phyloP scores from a whole-genome alignment of 306 rosid species.

The Malus sylvestris region DNA sequence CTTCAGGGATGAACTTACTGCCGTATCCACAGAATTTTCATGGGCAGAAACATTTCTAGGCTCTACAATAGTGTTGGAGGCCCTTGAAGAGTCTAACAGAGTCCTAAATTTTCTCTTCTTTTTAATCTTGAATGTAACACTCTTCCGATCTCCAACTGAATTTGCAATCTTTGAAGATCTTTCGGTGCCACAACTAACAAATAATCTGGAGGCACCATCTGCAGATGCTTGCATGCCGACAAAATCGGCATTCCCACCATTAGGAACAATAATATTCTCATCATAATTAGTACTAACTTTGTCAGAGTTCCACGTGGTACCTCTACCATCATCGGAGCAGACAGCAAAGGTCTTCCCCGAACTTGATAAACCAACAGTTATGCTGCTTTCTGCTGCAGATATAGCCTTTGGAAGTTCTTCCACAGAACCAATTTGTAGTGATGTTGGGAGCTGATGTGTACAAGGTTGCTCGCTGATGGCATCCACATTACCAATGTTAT shows the following conservation, averaged over 20 bases:
- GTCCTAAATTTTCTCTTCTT: constrained; percentile 33
- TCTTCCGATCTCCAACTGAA: constrained; percentile 31
- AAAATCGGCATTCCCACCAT: constrained; percentile 16
- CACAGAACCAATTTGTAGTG: constrained; percentile 16
- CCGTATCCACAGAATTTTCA: constrained; percentile 29
- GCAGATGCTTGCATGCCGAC: constrained; percentile 22
- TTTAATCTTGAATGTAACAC: constrained; percentile 23
- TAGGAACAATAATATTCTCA: constrained; percentile 26
- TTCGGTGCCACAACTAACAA: constrained; percentile 31
- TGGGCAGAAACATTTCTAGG: constrained; percentile 19
- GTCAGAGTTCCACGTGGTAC: constrained; percentile 26
- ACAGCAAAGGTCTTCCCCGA: constrained; percentile 26
- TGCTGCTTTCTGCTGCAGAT: constrained; percentile 24
- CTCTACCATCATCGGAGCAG: constrained; percentile 25
- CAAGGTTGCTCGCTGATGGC: constrained; percentile 16
- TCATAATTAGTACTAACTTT: constrained; percentile 19
- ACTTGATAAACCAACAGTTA: constrained; percentile 24
- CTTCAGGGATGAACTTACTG: constrained; percentile 18
- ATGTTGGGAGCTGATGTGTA: constrained; percentile 19
- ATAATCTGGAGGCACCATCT: constrained; percentile 23
- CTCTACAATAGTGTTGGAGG: constrained; percentile 25
- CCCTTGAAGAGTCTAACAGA: constrained; percentile 30
- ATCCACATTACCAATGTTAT: constrained; percentile 27
- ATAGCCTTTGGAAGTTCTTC: constrained; percentile 30
- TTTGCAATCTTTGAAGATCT: constrained; percentile 19